Conservation (phyloP, 192 early-diverging fungal species). For the Diversispora epigaea region DNA sequence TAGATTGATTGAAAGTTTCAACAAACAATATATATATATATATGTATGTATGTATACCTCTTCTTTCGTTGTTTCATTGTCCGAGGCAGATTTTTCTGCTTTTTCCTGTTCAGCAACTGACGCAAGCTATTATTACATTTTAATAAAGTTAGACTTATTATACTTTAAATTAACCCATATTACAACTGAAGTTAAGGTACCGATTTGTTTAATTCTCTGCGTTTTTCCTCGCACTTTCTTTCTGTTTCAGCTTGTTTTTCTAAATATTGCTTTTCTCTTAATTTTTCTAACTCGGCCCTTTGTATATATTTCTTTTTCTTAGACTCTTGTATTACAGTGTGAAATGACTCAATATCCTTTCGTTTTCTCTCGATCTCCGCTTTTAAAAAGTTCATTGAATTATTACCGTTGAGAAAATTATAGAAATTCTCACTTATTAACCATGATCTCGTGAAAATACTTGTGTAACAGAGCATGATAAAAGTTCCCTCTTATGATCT, state of each 20-base stretch:
- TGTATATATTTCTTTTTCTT: slow-evolving; percentile 79
- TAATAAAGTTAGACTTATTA: background rate
- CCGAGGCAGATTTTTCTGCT: slow-evolving; percentile 26
- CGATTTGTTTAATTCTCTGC: slow-evolving; percentile 23
- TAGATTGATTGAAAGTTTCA: background rate
- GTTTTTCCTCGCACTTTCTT: slow-evolving; percentile 44
- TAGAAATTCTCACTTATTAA: too few relatives aligned
- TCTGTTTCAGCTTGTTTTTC: slow-evolving; percentile 51
- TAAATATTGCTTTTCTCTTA: slow-evolving; percentile 59
- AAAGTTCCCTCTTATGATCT: too few relatives aligned
- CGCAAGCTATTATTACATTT: background rate
- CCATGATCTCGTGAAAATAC: too few relatives aligned
- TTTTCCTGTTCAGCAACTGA: slow-evolving; percentile 33
- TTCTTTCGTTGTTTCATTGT: slow-evolving; percentile 25
- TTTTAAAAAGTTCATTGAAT: slow-evolving; percentile 61
- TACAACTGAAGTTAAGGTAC: background rate
- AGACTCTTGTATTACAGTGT: slow-evolving; percentile 26
- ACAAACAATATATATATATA: background rate
- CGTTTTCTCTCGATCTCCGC: slow-evolving; percentile 76
- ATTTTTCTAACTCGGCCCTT: slow-evolving; percentile 74
- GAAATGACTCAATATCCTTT: slow-evolving; percentile 49
- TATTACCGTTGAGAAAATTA: background rate
- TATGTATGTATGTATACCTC: slow-evolving; percentile 17
- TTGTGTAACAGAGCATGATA: too few relatives aligned
- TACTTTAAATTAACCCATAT: background rate